A percentile compares a stretch with the other conserved stretches of the same genome.
phyloP scores from a whole-genome alignment of 2,329 filamentous ascomycete species.

The Aspergillus costaricaensis region DNA sequence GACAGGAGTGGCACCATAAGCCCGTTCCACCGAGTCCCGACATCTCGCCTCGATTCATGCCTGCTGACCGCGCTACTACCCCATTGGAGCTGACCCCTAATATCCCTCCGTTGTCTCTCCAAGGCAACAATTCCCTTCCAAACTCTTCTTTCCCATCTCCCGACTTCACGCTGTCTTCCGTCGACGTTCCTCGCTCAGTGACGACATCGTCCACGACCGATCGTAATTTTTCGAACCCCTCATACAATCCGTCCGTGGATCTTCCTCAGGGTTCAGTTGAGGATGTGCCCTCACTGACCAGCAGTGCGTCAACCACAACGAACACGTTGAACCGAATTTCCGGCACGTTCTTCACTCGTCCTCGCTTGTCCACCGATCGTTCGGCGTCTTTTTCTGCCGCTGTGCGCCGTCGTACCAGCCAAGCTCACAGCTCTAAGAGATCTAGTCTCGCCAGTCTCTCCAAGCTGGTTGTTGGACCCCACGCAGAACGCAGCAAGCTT shows the following conservation, averaged over 20 bases:
- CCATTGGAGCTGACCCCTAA: constrained; percentile 44
- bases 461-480: constrained; percentile 47
- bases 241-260: constrained; percentile 41
- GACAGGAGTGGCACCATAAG: constrained; percentile 31
- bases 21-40: constrained; percentile 36
- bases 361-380: constrained; percentile 46
- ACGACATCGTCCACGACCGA: constrained; percentile 47
- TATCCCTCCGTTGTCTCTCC: constrained; percentile 44
- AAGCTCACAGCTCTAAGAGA: constrained; percentile 45
- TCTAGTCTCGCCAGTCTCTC: constrained; percentile 53
- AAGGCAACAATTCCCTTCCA: constrained; percentile 38
- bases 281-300: constrained; percentile 53
- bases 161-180: constrained; percentile 40
- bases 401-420: constrained; percentile 41
- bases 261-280: constrained; percentile 48
- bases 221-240: constrained; percentile 39
- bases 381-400: constrained; percentile 48
- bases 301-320: constrained; percentile 51
- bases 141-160: constrained; percentile 51
- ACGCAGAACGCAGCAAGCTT: constrained; percentile 49
- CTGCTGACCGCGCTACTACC: constrained; percentile 43
- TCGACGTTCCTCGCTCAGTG: constrained; percentile 45
- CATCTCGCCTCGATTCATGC: constrained; percentile 39
- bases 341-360: constrained; percentile 43
- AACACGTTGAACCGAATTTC: constrained; percentile 48